Evolutionary conservation across 1,284 basidiomycete genomes (phyloP).

Genomic region (Fistulinella staudtii): DNA sequence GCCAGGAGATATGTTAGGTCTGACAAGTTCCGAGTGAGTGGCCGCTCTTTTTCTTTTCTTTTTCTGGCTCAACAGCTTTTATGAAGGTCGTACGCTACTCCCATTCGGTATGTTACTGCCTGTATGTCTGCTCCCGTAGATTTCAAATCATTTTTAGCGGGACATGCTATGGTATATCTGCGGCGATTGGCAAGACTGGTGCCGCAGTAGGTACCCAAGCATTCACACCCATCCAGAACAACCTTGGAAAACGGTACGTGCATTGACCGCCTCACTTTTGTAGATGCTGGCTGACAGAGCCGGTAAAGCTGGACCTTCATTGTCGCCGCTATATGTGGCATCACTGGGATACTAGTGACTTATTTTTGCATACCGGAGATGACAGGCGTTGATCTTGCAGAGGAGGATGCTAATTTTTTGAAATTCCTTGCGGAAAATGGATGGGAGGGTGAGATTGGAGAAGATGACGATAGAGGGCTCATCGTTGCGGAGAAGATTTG

Average conservation of each 20-base stretch:
- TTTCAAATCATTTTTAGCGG: slow-evolving; percentile 38
- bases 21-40: slow-evolving; percentile 62
- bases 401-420: slow-evolving; percentile 63
- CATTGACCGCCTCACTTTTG: background rate
- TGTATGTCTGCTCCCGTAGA: background rate
- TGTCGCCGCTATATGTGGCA: slow-evolving; percentile 64
- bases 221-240: slow-evolving; percentile 70
- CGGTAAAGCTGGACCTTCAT: slow-evolving; percentile 63
- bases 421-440: slow-evolving; percentile 59
- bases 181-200: slow-evolving; percentile 72
- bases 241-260: slow-evolving; percentile 57
- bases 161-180: slow-evolving; percentile 67
- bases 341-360: slow-evolving; percentile 59
- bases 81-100: slow-evolving; percentile 59
- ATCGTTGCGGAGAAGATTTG: slow-evolving; percentile 20
- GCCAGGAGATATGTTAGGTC: slow-evolving; percentile 70
- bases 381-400: slow-evolving; percentile 65
- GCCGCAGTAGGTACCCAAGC: slow-evolving; percentile 75
- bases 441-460: slow-evolving; percentile 64
- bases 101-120: slow-evolving; percentile 46
- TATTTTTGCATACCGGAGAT: slow-evolving; percentile 69
- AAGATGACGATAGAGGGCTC: slow-evolving; percentile 43
- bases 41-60: background rate
- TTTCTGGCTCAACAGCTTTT: slow-evolving; percentile 5
- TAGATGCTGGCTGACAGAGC: slow-evolving; percentile 9